These are phyloP conservation scores for Diaporthe ilicicola DNA, from an alignment of 2,329 filamentous ascomycete species.

Conservation along the genomic window DNA sequence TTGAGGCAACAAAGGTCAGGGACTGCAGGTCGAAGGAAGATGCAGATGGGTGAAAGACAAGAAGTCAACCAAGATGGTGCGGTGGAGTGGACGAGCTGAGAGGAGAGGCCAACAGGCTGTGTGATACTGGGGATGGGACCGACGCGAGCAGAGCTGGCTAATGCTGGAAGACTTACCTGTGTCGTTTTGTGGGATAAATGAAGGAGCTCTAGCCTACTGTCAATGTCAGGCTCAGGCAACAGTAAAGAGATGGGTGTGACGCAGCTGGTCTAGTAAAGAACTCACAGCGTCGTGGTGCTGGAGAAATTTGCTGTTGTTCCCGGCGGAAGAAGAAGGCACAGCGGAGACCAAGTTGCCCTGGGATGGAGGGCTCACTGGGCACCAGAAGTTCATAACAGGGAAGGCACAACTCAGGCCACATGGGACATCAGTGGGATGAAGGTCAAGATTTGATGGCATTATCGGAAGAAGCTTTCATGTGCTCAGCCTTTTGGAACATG, in stretches of 20 bases:
- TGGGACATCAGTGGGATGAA: not conserved
- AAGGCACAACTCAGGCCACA: not conserved
- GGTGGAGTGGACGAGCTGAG: not conserved
- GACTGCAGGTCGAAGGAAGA: not conserved
- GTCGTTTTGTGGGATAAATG: not conserved
- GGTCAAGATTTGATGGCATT: not conserved
- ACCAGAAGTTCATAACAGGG: not conserved
- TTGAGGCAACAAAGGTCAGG: not conserved
- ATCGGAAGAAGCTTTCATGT: not conserved
- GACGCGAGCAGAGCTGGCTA: not conserved
- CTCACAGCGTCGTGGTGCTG: not conserved
- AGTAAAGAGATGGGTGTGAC: not conserved
- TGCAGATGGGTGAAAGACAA: not conserved
- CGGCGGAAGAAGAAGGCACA: not conserved
- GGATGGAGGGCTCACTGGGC: not conserved
- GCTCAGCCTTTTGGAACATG: not conserved
- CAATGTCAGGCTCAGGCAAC: not conserved
- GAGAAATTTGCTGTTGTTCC: not conserved
- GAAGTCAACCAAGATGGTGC: not conserved
- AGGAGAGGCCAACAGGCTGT: not conserved
- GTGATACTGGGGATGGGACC: not conserved
- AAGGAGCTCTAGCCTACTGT: not conserved
- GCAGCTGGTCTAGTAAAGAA: not conserved
- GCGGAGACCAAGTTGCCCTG: not conserved
- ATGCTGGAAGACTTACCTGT: not conserved